Percentiles rank a stretch among this genome's conserved stretches.
These are phyloP conservation scores for Penicillium sp. DNA, from an alignment of 2,329 filamentous ascomycete genomes.

Conservation along the genomic window DNA sequence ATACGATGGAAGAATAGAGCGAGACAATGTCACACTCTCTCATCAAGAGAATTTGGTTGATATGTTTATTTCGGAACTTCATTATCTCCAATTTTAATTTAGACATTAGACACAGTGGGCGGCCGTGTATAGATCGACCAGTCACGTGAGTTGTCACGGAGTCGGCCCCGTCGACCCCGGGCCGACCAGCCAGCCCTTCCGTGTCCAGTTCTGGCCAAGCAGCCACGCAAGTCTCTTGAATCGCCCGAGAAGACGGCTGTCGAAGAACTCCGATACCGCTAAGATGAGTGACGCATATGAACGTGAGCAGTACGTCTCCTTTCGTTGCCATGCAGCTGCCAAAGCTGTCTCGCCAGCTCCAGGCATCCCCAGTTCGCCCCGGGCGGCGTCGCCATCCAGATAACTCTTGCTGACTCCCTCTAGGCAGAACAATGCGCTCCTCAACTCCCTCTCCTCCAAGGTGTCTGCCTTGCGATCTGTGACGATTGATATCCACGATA, in stretches of 20 bases:
- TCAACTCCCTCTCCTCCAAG: constrained; percentile 88
- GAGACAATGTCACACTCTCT: background rate
- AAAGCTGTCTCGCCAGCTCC: background rate
- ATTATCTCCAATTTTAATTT: background rate
- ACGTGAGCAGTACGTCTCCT: constrained; percentile 64
- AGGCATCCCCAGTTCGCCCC: background rate
- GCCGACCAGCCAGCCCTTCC: constrained; percentile 14
- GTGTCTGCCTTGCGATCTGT: constrained; percentile 90
- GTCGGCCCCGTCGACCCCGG: constrained; percentile 6
- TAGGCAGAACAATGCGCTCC: constrained; percentile 90
- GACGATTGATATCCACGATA: constrained; percentile 97
- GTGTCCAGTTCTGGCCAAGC: background rate
- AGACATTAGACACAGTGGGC: background rate
- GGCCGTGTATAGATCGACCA: background rate
- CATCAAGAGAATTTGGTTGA: too few relatives aligned
- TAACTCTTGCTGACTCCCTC: constrained; percentile 2
- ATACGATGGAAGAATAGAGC: constrained; percentile 6
- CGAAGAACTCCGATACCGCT: background rate
- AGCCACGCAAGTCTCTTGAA: background rate
- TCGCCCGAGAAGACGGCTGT: background rate
- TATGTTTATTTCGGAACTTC: background rate
- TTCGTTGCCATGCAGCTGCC: constrained; percentile 1
- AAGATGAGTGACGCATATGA: constrained; percentile 77
- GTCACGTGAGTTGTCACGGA: constrained; percentile 17
- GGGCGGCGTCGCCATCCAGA: background rate